phyloP scores from a whole-genome alignment of 345 rosid species.

The Boechera stricta region DNA sequence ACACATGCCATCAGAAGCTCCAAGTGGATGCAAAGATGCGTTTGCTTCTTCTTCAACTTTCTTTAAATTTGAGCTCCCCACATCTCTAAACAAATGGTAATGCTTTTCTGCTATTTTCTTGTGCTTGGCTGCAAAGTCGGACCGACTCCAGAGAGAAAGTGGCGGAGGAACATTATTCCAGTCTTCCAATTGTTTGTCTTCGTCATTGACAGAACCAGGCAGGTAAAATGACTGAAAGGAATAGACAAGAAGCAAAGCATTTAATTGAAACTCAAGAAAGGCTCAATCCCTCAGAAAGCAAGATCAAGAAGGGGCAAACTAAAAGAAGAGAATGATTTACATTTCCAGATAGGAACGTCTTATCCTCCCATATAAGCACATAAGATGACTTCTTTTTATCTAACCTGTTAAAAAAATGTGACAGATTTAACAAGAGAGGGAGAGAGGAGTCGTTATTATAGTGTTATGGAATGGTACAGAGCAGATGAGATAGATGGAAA shows the following conservation, averaged over 20 bases:
- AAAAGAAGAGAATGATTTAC: conserved; percentile 45
- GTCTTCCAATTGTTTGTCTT: conserved; percentile 75
- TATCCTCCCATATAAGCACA: conserved; percentile 83
- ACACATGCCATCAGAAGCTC: conserved; percentile 20
- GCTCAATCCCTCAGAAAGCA: conserved; percentile 5
- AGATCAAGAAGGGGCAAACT: neutral
- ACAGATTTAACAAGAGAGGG: neutral
- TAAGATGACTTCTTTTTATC: conserved; percentile 67
- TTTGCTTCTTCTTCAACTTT: conserved; percentile 33
- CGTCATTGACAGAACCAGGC: conserved; percentile 78
- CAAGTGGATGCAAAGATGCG: conserved; percentile 36
- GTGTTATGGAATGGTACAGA: conserved; percentile 21
- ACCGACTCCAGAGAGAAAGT: conserved; percentile 91
- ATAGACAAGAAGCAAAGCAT: conserved; percentile 34
- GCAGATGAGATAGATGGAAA: conserved; percentile 33
- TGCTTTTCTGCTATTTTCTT: conserved; percentile 61
- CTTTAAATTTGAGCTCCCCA: conserved; percentile 25
- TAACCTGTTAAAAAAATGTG: conserved; percentile 56
- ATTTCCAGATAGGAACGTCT: conserved; percentile 72
- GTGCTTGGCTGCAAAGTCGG: conserved; percentile 66
- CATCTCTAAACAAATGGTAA: conserved; percentile 53
- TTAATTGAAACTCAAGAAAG: conserved; percentile 20
- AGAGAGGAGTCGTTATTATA: conserved; percentile 9
- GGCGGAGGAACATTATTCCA: conserved; percentile 75
- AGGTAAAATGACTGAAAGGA: conserved; percentile 83